phyloP scores from a whole-genome alignment of 202 grass and related monocot species.

The Digitaria exilis region DNA sequence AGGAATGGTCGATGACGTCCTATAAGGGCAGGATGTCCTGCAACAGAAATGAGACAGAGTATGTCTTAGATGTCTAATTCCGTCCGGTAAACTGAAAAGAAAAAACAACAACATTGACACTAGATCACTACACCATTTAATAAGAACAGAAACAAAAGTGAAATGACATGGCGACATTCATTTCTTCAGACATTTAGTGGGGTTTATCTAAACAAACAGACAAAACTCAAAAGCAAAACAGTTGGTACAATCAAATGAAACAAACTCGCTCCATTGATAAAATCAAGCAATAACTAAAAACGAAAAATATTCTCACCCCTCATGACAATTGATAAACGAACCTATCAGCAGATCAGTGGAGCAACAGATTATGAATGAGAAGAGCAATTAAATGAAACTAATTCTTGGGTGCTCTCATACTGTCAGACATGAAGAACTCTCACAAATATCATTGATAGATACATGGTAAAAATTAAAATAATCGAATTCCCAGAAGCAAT shows the following conservation, averaged over 20 bases:
- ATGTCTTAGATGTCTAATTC: background rate
- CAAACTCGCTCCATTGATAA: background rate
- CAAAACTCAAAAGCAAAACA: background rate
- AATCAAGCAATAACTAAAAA: background rate
- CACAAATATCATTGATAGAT: background rate
- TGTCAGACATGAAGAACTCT: background rate
- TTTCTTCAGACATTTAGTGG: background rate
- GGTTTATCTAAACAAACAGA: background rate
- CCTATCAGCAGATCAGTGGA: background rate
- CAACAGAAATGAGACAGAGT: background rate
- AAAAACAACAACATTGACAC: background rate
- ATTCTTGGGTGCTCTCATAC: background rate
- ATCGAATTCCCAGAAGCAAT: background rate
- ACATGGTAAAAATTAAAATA: background rate
- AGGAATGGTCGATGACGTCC: slow-evolving; percentile 74
- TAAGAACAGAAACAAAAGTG: background rate
- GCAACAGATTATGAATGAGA: background rate
- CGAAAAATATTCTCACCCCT: background rate
- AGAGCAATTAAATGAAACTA: background rate
- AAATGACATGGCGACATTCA: background rate
- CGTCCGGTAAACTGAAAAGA: background rate
- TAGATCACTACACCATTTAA: background rate
- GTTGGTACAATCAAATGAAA: background rate
- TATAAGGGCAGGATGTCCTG: slow-evolving; percentile 96
- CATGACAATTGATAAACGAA: background rate